These are phyloP conservation scores for Paragyromitra xinjiangensis DNA, from an alignment of 495 filamentous ascomycete genomes.

Conservation along the genomic window DNA sequence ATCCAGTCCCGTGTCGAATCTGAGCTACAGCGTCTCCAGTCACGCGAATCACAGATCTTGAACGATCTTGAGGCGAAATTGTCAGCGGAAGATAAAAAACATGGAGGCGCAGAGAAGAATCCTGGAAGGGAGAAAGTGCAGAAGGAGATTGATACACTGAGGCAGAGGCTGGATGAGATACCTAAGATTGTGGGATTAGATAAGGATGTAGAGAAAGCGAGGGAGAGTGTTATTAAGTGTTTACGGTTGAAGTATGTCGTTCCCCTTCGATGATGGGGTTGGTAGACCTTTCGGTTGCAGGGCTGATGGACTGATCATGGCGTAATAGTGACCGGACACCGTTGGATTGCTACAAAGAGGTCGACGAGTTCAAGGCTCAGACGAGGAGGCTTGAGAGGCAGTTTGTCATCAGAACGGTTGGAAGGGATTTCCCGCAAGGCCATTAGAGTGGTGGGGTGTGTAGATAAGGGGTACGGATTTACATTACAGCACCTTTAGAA, in stretches of 20 bases:
- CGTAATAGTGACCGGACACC: constrained; percentile 74
- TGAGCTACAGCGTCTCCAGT: constrained; percentile 80
- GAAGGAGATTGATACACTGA: constrained; percentile 78
- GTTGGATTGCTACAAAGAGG: constrained; percentile 95
- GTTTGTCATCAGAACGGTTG: constrained; percentile 86
- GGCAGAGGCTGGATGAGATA: constrained; percentile 75
- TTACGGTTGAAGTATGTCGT: constrained; percentile 70
- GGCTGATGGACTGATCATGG: neutral
- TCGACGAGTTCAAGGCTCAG: constrained; percentile 86
- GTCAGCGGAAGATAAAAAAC: constrained; percentile 59
- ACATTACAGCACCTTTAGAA: constrained; percentile 31
- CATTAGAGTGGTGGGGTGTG: constrained; percentile 24
- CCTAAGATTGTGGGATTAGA: constrained; percentile 74
- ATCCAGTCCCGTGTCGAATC: constrained; percentile 86
- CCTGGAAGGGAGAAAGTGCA: constrained; percentile 60
- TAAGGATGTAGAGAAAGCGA: constrained; percentile 75
- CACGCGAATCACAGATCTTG: constrained; percentile 66
- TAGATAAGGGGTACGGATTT: constrained; percentile 38
- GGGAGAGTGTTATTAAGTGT: constrained; percentile 79
- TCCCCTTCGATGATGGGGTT: neutral
- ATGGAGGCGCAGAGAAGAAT: constrained; percentile 28
- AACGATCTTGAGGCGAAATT: constrained; percentile 71
- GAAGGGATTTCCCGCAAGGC: constrained; percentile 55
- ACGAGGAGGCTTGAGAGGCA: constrained; percentile 82
- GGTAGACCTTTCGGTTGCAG: neutral